Evolutionary conservation across 148 eudicot species (phyloP).

Genomic region (Chenopodium berlandieri): DNA sequence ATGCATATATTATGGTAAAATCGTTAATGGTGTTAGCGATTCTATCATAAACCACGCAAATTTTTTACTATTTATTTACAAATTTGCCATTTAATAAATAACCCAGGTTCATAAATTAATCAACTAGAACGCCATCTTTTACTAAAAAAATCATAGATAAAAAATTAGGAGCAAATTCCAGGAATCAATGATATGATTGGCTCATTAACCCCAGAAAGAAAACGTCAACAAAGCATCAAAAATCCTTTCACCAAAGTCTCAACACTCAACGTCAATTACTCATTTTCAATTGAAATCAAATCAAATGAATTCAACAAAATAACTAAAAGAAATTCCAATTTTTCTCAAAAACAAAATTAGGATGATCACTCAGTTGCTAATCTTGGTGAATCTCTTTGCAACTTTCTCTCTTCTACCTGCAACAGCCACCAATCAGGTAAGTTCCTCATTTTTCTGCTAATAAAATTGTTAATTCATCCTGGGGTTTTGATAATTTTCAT

Average conservation of each 20-base stretch:
- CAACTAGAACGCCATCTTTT: too few species aligned
- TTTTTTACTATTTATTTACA: too few species aligned
- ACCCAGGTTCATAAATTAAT: too few species aligned
- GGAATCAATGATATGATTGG: neutral
- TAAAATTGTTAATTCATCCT: neutral
- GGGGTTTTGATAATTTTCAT: neutral
- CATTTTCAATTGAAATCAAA: too few species aligned
- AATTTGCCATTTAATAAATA: too few species aligned
- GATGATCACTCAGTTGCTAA: conserved; percentile 20
- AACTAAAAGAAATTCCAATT: neutral
- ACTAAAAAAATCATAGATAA: neutral
- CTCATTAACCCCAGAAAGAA: neutral
- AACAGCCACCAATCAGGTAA: conserved; percentile 25
- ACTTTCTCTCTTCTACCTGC: conserved; percentile 16
- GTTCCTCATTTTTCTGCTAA: neutral
- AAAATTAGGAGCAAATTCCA: neutral
- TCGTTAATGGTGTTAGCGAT: too few species aligned
- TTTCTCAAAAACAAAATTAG: neutral
- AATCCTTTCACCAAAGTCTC: neutral
- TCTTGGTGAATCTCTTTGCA: neutral
- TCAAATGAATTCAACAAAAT: neutral
- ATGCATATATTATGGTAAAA: too few species aligned
- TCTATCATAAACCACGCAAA: too few species aligned
- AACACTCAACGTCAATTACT: too few species aligned
- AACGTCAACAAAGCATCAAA: conserved; percentile 14